These are phyloP conservation scores for Yamadazyma epiphylla DNA, from an alignment of 1,139 yeast genomes.

Conservation along the genomic window DNA sequence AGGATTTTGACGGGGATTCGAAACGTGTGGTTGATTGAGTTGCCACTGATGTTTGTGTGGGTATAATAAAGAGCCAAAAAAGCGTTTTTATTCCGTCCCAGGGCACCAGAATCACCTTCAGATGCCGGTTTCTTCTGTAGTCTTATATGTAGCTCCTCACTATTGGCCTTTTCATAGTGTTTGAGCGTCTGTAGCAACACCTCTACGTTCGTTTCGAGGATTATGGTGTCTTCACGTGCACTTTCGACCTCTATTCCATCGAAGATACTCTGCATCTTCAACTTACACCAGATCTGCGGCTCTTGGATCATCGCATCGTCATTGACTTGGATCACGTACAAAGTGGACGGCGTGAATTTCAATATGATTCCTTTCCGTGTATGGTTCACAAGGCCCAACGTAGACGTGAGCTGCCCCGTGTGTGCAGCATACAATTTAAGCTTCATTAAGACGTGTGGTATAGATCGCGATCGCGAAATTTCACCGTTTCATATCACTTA, in stretches of 20 bases:
- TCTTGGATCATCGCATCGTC: constrained; percentile 38
- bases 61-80: constrained; percentile 51
- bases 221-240: constrained; percentile 44
- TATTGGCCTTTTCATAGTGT: constrained; percentile 50
- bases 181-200: constrained; percentile 50
- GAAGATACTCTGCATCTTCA: constrained; percentile 41
- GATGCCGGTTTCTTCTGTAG: constrained; percentile 50
- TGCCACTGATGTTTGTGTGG: constrained; percentile 26
- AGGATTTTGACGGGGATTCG: constrained; percentile 55
- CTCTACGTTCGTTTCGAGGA: constrained; percentile 55
- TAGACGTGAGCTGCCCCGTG: constrained; percentile 25
- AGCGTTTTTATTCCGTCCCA: constrained; percentile 39
- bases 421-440: constrained; percentile 30
- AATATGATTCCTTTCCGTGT: constrained; percentile 32
- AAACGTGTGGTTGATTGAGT: constrained; percentile 52
- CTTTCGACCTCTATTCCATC: constrained; percentile 46
- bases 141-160: constrained; percentile 49
- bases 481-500: too few species aligned
- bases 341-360: constrained; percentile 43
- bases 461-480: too few species aligned
- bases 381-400: constrained; percentile 28
- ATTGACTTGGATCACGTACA: constrained; percentile 48
- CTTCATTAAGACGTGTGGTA: constrained; percentile 23
- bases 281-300: constrained; percentile 62
- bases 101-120: constrained; percentile 33